Conservation (phyloP, 192 early-diverging fungal species). For the Coemansia sp. region DNA sequence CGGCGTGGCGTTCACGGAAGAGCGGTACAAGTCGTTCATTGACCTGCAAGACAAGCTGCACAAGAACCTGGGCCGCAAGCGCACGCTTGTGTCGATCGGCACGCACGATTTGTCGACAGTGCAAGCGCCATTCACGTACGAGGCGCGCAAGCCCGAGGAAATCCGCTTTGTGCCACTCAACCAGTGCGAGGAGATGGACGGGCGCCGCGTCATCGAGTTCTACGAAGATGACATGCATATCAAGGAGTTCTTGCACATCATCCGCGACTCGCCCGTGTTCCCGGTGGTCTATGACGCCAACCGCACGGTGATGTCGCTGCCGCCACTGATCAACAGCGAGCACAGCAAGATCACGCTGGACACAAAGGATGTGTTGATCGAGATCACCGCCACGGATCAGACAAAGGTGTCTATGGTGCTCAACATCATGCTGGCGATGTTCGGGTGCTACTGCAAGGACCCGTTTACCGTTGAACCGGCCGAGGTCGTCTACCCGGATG, state of each 20-base stretch:
- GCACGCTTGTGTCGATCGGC: slow-evolving; percentile 94
- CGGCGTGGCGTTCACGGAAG: slow-evolving; percentile 78
- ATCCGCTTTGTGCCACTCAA: slow-evolving; percentile 94
- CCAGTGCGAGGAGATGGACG: slow-evolving; percentile 86
- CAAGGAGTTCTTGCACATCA: slow-evolving; percentile 90
- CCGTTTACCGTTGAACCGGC: slow-evolving; percentile 95
- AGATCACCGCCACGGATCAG: slow-evolving; percentile 95
- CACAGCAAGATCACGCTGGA: slow-evolving; percentile 95
- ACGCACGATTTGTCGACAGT: slow-evolving; percentile 98
- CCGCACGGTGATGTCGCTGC: slow-evolving; percentile 86
- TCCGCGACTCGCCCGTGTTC: slow-evolving; percentile 85
- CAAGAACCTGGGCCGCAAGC: slow-evolving; percentile 93
- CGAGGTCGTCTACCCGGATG: slow-evolving; percentile 86
- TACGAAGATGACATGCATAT: slow-evolving; percentile 88
- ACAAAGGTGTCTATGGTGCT: slow-evolving; percentile 94
- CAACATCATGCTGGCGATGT: slow-evolving; percentile 95
- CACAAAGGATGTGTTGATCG: slow-evolving; percentile 97
- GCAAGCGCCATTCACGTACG: slow-evolving; percentile 93
- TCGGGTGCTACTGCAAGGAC: slow-evolving; percentile 89
- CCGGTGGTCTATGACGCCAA: slow-evolving; percentile 90
- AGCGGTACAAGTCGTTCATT: slow-evolving; percentile 93
- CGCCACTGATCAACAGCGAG: slow-evolving; percentile 98
- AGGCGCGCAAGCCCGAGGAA: slow-evolving; percentile 86
- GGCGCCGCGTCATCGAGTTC: slow-evolving; percentile 83
- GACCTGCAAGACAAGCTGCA: slow-evolving; percentile 99